Evolutionary conservation across 352 stramenopile species (phyloP).

Genomic region (Phytopythium ostracodes): DNA sequence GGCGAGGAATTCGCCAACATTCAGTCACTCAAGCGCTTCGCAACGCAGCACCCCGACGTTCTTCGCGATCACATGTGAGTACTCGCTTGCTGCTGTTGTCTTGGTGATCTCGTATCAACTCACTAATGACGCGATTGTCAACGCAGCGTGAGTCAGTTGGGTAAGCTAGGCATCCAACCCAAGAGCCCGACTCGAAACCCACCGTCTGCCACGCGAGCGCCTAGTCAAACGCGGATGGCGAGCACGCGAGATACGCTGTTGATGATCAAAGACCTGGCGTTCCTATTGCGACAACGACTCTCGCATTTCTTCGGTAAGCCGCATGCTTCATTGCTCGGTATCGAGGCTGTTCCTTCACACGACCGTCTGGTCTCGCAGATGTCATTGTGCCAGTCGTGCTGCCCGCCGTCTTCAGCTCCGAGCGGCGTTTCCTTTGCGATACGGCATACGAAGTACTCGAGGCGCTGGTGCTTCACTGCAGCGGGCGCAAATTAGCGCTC

Average conservation of each 20-base stretch:
- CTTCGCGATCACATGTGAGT: conserved; percentile 55
- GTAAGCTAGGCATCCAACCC: conserved; percentile 16
- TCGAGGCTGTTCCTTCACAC: background rate
- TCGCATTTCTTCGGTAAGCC: conserved; percentile 41
- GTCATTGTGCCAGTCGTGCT: conserved; percentile 41
- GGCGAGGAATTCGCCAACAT: conserved; percentile 58
- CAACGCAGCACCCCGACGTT: conserved; percentile 41
- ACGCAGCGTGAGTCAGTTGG: conserved; percentile 22
- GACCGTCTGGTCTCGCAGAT: conserved; percentile 19
- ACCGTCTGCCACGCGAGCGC: conserved; percentile 2
- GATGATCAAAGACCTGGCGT: conserved; percentile 54
- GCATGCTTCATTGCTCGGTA: background rate
- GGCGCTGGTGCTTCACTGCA: conserved; percentile 49
- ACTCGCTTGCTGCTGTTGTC: background rate
- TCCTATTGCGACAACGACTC: conserved; percentile 45
- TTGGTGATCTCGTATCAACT: background rate
- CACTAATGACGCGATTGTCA: background rate
- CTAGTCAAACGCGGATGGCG: conserved; percentile 7
- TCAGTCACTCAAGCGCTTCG: conserved; percentile 62
- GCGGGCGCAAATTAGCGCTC: conserved; percentile 30
- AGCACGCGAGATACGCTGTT: conserved; percentile 34
- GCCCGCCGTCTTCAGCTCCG: conserved; percentile 35
- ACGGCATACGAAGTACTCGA: conserved; percentile 56
- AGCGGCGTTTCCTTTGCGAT: conserved; percentile 59
- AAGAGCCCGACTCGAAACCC: conserved; percentile 10